Conservation (phyloP, 2,329 filamentous ascomycete species). For the Pestalotiopsis sp. region DNA sequence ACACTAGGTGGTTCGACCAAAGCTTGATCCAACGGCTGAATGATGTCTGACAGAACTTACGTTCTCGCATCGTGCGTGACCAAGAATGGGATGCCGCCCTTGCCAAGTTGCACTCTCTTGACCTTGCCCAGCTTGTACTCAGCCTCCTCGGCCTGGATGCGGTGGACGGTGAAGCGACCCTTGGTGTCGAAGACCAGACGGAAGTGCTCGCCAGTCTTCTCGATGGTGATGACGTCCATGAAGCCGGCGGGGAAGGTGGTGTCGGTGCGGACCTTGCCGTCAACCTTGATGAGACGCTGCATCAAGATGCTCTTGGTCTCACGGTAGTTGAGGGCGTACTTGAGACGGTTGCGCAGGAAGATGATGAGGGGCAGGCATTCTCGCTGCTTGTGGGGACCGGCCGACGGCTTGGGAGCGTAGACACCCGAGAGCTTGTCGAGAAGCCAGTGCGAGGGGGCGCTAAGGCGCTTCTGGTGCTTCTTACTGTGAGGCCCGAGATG, state of each 20-base stretch:
- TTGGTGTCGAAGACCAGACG: conserved; percentile 99
- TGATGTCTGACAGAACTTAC: conserved; percentile 98
- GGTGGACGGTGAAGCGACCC: conserved; percentile 99
- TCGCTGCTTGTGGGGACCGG: conserved; percentile 98
- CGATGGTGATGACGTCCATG: conserved; percentile 99
- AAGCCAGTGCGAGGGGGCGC: conserved; percentile 99
- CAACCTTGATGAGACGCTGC: conserved; percentile 99
- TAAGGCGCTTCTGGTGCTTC: conserved; percentile 99
- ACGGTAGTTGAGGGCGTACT: conserved; percentile 99
- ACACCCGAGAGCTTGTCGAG: conserved; percentile 98
- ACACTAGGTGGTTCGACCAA: conserved; percentile 67
- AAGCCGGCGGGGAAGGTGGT: conserved; percentile 95
- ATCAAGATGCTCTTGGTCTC: conserved; percentile 98
- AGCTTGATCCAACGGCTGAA: conserved; percentile 99
- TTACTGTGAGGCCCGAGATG: conserved; percentile 60
- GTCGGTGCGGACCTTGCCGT: conserved; percentile 99
- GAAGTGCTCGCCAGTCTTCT: conserved; percentile 99
- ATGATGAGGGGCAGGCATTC: conserved; percentile 99
- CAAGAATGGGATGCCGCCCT: conserved; percentile 99
- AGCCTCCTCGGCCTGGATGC: conserved; percentile 97
- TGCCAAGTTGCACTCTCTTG: conserved; percentile 98
- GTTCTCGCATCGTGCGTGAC: conserved; percentile 99
- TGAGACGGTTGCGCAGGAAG: conserved; percentile 95
- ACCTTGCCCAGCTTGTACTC: conserved; percentile 99
- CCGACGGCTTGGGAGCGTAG: conserved; percentile 72